phyloP scores from a whole-genome alignment of 1,284 basidiomycete species.

The Wolfiporia cocos region DNA sequence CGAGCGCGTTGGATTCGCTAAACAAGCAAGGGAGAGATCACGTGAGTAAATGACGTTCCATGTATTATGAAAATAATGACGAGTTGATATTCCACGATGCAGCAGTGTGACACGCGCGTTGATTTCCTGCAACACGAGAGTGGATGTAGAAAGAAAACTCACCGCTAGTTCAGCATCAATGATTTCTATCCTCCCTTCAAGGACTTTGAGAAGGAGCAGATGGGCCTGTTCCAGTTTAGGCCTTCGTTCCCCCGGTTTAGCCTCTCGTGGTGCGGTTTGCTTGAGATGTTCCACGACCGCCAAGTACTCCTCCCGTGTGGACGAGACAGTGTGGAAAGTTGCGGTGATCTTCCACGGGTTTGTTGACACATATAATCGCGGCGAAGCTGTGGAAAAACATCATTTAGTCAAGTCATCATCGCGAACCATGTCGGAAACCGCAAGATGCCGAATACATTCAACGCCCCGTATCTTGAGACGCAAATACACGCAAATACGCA shows the following conservation, averaged over 20 bases:
- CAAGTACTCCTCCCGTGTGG: conserved; percentile 66
- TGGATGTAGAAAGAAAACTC: conserved; percentile 29
- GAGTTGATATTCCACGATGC: not conserved
- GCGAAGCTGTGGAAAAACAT: conserved; percentile 54
- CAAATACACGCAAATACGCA: conserved; percentile 71
- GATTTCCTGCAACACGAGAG: too few species aligned
- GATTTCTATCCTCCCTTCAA: conserved; percentile 55
- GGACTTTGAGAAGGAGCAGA: conserved; percentile 46
- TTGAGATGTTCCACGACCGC: conserved; percentile 56
- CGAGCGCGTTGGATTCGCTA: conserved; percentile 65
- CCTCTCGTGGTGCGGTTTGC: conserved; percentile 38
- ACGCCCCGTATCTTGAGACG: conserved; percentile 21
- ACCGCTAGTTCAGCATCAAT: conserved; percentile 68
- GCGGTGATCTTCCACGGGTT: conserved; percentile 83
- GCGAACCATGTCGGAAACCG: conserved; percentile 28
- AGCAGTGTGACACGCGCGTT: not conserved
- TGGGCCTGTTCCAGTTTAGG: conserved; percentile 53
- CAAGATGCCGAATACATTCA: conserved; percentile 36
- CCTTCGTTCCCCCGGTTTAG: conserved; percentile 42
- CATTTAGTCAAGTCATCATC: conserved; percentile 19
- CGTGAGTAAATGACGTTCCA: conserved; percentile 10
- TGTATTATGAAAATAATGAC: too few species aligned
- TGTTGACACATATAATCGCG: conserved; percentile 71
- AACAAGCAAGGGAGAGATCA: conserved; percentile 18
- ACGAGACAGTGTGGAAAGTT: conserved; percentile 61